Percentiles rank a stretch among this genome's conserved stretches.
Evolutionary conservation across 2,329 filamentous ascomycete genomes (phyloP).

Genomic region (Neofusicoccum cordaticola): DNA sequence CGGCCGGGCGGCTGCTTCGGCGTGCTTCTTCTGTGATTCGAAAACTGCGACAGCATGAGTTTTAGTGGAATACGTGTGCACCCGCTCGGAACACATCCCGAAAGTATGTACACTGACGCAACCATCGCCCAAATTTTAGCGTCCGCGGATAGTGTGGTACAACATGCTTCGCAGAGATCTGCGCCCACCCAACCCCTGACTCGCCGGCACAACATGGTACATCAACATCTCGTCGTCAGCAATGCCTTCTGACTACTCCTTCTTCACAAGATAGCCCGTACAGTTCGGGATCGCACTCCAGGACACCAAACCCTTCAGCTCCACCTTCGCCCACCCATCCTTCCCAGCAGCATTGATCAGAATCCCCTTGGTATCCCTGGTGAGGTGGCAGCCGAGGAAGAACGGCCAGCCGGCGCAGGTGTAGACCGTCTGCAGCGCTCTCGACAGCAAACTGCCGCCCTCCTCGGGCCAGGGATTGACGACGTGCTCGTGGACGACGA

Average conservation of each 20-base stretch:
- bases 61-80: not conserved
- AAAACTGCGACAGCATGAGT: not conserved
- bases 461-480: constrained; percentile 48
- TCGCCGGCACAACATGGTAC: not conserved
- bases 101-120: not conserved
- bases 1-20: not conserved
- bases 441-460: constrained; percentile 43
- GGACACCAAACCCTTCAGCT: constrained; percentile 41
- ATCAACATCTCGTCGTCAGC: too few species aligned
- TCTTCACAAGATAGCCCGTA: constrained; percentile 39
- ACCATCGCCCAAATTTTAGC: not conserved
- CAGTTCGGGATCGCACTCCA: constrained; percentile 32
- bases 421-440: constrained; percentile 47
- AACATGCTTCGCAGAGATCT: not conserved
- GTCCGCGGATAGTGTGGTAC: not conserved
- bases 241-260: constrained; percentile 11
- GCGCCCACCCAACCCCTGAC: not conserved
- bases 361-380: constrained; percentile 47
- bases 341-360: constrained; percentile 42
- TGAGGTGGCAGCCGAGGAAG: constrained; percentile 52
- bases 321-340: constrained; percentile 47
- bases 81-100: not conserved
- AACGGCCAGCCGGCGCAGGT: constrained; percentile 49
- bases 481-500: constrained; percentile 57
- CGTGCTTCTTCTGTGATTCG: too few species aligned